Evolutionary conservation across 2,329 filamentous ascomycete species (phyloP).

Genomic region (Aspergillus vadensis): DNA sequence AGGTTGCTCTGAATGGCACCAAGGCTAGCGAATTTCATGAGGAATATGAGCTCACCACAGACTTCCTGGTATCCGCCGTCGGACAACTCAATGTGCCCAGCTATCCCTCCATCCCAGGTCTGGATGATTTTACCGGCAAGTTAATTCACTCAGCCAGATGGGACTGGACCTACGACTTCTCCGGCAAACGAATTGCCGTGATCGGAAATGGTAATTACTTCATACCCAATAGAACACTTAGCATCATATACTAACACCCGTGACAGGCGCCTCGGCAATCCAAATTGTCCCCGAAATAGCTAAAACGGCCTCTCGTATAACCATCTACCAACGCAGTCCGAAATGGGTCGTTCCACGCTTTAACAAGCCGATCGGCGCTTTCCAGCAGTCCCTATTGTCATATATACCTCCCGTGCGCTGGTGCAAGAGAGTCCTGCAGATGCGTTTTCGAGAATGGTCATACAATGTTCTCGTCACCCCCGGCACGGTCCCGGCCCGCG

Average conservation of each 20-base stretch:
- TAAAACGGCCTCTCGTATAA: slow-evolving; percentile 52
- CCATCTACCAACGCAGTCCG: slow-evolving; percentile 60
- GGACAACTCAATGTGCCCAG: slow-evolving; percentile 60
- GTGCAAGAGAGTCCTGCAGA: slow-evolving; percentile 53
- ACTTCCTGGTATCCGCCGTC: slow-evolving; percentile 61
- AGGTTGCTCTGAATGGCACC: slow-evolving; percentile 51
- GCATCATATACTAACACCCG: background rate
- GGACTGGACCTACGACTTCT: slow-evolving; percentile 61
- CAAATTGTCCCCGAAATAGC: slow-evolving; percentile 62
- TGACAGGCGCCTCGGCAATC: slow-evolving; percentile 56
- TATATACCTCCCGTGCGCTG: slow-evolving; percentile 56
- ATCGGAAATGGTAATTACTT: slow-evolving; percentile 57
- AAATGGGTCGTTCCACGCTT: slow-evolving; percentile 61
- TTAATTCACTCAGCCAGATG: slow-evolving; percentile 61
- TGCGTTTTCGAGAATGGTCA: slow-evolving; percentile 59
- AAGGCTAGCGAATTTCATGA: slow-evolving; percentile 59
- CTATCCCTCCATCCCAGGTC: slow-evolving; percentile 52
- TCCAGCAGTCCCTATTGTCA: slow-evolving; percentile 48
- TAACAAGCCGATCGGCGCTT: slow-evolving; percentile 50
- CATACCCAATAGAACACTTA: background rate
- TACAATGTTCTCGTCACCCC: slow-evolving; percentile 45
- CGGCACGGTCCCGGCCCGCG: slow-evolving; percentile 43
- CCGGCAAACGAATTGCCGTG: slow-evolving; percentile 58
- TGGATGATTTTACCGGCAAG: slow-evolving; percentile 54
- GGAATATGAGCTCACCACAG: slow-evolving; percentile 55